phyloP scores from a whole-genome alignment of 2,329 filamentous ascomycete genomes.

The Madurella mycetomatis region DNA sequence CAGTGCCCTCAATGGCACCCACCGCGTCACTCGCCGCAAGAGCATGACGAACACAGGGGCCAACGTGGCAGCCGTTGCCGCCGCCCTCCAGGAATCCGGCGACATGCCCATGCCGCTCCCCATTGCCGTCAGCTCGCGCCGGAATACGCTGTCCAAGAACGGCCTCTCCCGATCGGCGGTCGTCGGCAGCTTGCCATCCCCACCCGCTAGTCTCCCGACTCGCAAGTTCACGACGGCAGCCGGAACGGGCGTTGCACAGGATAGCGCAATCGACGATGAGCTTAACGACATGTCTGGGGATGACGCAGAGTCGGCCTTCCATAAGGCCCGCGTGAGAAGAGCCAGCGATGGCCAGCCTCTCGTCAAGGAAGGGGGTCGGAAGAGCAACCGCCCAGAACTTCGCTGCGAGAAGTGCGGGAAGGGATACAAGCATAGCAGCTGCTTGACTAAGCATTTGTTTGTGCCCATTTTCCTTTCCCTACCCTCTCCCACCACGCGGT shows the following conservation, averaged over 20 bases:
- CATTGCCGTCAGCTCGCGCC: conserved; percentile 55
- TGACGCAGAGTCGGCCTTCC: conserved; percentile 45
- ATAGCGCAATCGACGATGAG: conserved; percentile 67
- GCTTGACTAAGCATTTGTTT: conserved; percentile 99
- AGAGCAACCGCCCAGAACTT: conserved; percentile 76
- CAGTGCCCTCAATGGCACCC: conserved; percentile 70
- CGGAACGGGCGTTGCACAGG: conserved; percentile 47
- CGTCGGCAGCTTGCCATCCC: conserved; percentile 56
- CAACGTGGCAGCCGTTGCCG: conserved; percentile 72
- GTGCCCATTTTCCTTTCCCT: conserved; percentile 52
- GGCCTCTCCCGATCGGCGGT: conserved; percentile 49
- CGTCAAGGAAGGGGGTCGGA: conserved; percentile 68
- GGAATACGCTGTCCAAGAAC: conserved; percentile 65
- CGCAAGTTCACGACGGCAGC: conserved; percentile 46
- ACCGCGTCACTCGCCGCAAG: conserved; percentile 89
- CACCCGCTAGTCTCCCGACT: conserved; percentile 64
- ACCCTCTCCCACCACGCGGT: conserved; percentile 45
- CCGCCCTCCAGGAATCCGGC: conserved; percentile 64
- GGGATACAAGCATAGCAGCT: conserved; percentile 99
- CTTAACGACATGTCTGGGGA: conserved; percentile 54
- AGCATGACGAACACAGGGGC: conserved; percentile 74
- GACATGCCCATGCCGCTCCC: conserved; percentile 52
- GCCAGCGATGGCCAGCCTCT: conserved; percentile 86
- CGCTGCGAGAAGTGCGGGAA: conserved; percentile 98
- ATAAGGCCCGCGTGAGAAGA: conserved; percentile 51